These are phyloP conservation scores for Sarocladium kiliense DNA, from an alignment of 2,329 filamentous ascomycete species.

Conservation along the genomic window DNA sequence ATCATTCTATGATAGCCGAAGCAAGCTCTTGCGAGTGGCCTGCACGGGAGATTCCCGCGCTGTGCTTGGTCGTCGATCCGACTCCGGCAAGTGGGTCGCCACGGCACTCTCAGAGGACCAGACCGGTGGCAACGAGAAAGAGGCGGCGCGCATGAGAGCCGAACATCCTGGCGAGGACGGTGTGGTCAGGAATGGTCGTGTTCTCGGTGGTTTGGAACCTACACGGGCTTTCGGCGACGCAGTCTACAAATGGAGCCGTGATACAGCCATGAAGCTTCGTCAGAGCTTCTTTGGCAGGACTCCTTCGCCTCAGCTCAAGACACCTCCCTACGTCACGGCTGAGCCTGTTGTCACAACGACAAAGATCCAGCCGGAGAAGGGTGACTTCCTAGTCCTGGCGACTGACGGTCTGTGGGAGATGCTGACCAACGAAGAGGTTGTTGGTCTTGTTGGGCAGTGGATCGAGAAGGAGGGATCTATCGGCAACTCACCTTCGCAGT, in stretches of 20 bases:
- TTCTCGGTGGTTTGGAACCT: conserved; percentile 87
- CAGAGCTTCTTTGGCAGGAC: conserved; percentile 82
- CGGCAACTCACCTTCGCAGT: conserved; percentile 53
- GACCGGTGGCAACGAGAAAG: conserved; percentile 82
- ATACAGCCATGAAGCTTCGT: conserved; percentile 78
- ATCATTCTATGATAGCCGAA: conserved; percentile 89
- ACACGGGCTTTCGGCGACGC: conserved; percentile 94
- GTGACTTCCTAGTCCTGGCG: conserved; percentile 93
- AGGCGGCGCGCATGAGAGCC: conserved; percentile 74
- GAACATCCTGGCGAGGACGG: conserved; percentile 87
- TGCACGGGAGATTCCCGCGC: conserved; percentile 96
- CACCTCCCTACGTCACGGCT: conserved; percentile 93
- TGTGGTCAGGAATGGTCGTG: conserved; percentile 82
- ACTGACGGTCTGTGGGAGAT: conserved; percentile 99
- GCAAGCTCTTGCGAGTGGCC: conserved; percentile 84
- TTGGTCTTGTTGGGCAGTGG: conserved; percentile 95
- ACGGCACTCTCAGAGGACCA: conserved; percentile 88
- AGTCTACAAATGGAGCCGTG: conserved; percentile 90
- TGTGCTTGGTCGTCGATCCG: conserved; percentile 74
- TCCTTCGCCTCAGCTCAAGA: conserved; percentile 72
- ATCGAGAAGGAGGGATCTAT: conserved; percentile 67
- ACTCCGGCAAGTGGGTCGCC: conserved; percentile 85
- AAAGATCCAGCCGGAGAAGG: conserved; percentile 79
- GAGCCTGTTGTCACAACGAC: conserved; percentile 94
- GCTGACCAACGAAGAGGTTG: conserved; percentile 96